Evolutionary conservation across 306 rosid genomes (phyloP).

Genomic region (Lathyrus aphaca): DNA sequence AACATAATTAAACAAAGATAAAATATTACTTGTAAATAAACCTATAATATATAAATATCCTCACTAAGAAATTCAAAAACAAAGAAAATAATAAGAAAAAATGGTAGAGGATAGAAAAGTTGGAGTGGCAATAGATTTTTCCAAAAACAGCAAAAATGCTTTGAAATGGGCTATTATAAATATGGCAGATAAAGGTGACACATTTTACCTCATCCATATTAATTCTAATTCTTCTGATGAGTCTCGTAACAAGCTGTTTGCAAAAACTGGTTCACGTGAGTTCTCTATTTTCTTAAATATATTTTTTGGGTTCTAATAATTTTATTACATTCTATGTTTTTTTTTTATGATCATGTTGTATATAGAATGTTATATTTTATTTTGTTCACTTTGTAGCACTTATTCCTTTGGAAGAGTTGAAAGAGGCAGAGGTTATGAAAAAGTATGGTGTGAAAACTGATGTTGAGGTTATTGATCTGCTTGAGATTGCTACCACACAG

Average conservation of each 20-base stretch:
- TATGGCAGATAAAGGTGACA: conserved; percentile 82
- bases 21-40: neutral
- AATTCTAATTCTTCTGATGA: conserved; percentile 49
- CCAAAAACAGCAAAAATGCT: conserved; percentile 82
- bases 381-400: conserved; percentile 54
- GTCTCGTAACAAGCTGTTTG: conserved; percentile 56
- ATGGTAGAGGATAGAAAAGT: conserved; percentile 79
- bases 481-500: conserved; percentile 70
- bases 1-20: neutral
- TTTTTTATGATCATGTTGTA: neutral
- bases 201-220: conserved; percentile 66
- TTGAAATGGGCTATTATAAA: conserved; percentile 81
- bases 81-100: neutral
- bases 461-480: conserved; percentile 71
- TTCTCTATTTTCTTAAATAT: neutral
- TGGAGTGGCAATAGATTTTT: conserved; percentile 88
- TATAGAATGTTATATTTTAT: conserved; percentile 1
- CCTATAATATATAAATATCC: conserved; percentile 6
- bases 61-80: neutral
- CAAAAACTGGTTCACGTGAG: conserved; percentile 75
- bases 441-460: conserved; percentile 59
- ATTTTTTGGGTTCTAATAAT: neutral
- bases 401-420: conserved; percentile 70
- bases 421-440: conserved; percentile 56
- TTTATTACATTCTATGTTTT: neutral